Base-by-base conservation (phyloP, 371 early-diverging fungal genomes). In the Apophysomyces trapeziformis region DNA sequence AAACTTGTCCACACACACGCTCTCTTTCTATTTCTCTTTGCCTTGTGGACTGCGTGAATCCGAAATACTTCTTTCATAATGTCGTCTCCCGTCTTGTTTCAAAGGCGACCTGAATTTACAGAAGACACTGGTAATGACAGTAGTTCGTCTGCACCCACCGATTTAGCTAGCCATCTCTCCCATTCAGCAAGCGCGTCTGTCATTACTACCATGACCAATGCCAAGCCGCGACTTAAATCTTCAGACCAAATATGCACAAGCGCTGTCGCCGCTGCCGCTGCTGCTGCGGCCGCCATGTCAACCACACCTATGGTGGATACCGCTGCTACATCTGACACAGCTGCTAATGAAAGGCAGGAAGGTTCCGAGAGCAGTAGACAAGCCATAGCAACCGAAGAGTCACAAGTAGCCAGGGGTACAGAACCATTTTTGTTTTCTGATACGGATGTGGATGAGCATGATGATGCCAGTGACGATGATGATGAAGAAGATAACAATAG, bases 181-280 rank as follows among this genome's bases (percentile, higher is more conserved):
- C 18, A 46, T 16, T 45, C 61, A 8, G 47, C 16, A 46, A 45
- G 46, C 45, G 61, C 61, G 46, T 18, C 35, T 46, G 61, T 46
- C 18, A 44, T 61, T 11, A 61, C 61, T 5, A 61, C 61, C 61
- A 61, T 61, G 61, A 35, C 61, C 26, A 61, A 46, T 61, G 61
- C 61, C 37, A 39, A 61, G 16, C 37, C 61, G 21, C 61, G 41
- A 9, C 44, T 36, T 35, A 46, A 61, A 32, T n/a, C 61, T 3
- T 18, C 37, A 8, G 21, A 21, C 13, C 61, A 26, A 9, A 21
- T 35, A 45, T 45, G 16, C 32, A 45, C 61, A 18, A 46, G 46
- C 11, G 61, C 41, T 21, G 46, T 37, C 32, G 61, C 47, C 46
- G 61, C 45, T 7, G 61, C 61, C 18, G 46, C 61, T 9, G 61